Percentiles rank a stretch among this genome's conserved stretches.
phyloP scores from a whole-genome alignment of 148 eudicot genomes.

The Cornus kousa region DNA sequence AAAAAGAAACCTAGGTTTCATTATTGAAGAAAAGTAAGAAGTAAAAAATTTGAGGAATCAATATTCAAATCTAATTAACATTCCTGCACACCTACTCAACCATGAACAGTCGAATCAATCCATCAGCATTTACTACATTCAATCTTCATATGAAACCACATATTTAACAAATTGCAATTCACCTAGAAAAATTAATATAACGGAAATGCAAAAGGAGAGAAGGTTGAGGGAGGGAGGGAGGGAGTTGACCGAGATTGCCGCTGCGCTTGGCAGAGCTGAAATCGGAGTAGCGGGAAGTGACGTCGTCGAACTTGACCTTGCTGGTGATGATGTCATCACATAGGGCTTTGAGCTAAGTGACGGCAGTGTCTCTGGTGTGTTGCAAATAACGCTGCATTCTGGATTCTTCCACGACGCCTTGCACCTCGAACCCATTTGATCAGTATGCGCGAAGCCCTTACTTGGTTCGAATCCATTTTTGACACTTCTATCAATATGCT shows the following conservation, averaged over 20 bases:
- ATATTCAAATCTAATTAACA: not conserved
- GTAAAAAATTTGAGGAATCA: not conserved
- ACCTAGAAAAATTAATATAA: not conserved
- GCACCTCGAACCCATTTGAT: constrained; percentile 87
- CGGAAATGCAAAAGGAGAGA: not conserved
- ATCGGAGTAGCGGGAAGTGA: constrained; percentile 61
- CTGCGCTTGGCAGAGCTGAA: constrained; percentile 95
- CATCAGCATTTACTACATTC: not conserved
- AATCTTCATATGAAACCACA: not conserved
- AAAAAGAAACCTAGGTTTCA: not conserved
- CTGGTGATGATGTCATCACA: constrained; percentile 69
- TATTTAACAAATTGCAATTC: not conserved
- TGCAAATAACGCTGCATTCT: constrained; percentile 61
- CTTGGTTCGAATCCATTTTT: constrained; percentile 63
- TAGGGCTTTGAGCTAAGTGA: constrained; percentile 55
- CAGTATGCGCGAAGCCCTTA: constrained; percentile 85
- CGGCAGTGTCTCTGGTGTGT: constrained; percentile 75
- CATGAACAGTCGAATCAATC: not conserved
- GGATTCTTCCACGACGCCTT: constrained; percentile 96
- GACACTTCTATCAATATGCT: too few species aligned
- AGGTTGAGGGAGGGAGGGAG: not conserved
- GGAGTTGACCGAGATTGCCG: constrained; percentile 77
- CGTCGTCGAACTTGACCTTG: constrained; percentile 57
- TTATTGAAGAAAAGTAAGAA: not conserved
- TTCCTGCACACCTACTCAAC: too few species aligned